Base-by-base conservation (phyloP, 176 grass and related monocot species). In the Panicum miliaceum region DNA sequence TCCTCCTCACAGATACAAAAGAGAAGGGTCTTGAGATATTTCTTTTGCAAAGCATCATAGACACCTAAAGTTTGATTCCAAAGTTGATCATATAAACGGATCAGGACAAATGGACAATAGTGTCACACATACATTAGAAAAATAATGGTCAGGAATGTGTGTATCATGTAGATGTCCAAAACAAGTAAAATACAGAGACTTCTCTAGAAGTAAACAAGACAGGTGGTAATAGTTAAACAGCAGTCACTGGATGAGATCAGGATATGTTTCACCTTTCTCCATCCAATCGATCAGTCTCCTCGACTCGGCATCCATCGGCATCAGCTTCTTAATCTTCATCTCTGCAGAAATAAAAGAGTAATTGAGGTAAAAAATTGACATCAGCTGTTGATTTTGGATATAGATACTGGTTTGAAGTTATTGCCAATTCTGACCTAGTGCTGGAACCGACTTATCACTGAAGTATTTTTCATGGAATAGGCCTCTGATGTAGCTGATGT, bases 311-410 rank as follows among this genome's bases (percentile, higher is more conserved):
- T 98, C 96, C 87, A 98, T 95, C 32, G 96, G 96, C 96, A 95
- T 95, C 77, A 98, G 80, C 85, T 98, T 95, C 79, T 98, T 98
- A 88, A 98, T 98, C 91, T 95, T 98, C 96, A 98, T 98, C 90
- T 95, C 96, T 98, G 68, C 16, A 73, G 66, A 42, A 80, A 75
- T 74, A 91, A 45, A 23, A 83, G 32, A 20, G 25, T 36, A 32
- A 36, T 43, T 64, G 11, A 85, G 42, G 34, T 38, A 7, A 84
- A 29, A 77, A 71, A 64, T 46, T 57, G 9, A 65, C 4, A 64
- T 34, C 8, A 52, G 34, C 8, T 71, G 13, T 50, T 64, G 52
- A 71, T 81, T 77, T 73, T 72, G 35, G 71, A 67, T 62, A 54
- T 29, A 36, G 1, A 85, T 74, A 79, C 25, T 80, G 11, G 65